Conservation (phyloP, 148 eudicot genomes). For the Camellia sinensis region DNA sequence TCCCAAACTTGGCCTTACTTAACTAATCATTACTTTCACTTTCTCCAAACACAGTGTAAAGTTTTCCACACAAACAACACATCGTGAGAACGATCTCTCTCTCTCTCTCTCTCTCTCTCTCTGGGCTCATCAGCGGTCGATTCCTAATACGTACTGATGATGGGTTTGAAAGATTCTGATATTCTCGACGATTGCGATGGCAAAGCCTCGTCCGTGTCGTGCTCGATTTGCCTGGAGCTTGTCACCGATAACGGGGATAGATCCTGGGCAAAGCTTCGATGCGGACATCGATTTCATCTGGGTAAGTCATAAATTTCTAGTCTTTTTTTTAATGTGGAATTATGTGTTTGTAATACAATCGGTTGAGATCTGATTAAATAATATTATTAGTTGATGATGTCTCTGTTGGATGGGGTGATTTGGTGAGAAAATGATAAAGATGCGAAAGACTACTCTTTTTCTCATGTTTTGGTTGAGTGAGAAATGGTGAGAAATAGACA, state of each 20-base stretch:
- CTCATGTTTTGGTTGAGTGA: too few species aligned
- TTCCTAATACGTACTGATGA: background rate
- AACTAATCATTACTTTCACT: too few species aligned
- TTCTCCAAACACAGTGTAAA: too few species aligned
- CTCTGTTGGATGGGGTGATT: too few species aligned
- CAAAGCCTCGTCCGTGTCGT: constrained; percentile 42
- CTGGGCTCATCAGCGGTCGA: background rate
- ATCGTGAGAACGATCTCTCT: background rate
- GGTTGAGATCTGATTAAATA: constrained; percentile 4
- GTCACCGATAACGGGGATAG: constrained; percentile 68
- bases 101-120: background rate
- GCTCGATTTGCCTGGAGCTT: constrained; percentile 80
- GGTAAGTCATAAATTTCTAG: constrained; percentile 38
- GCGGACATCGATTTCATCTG: constrained; percentile 88
- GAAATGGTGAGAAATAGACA: too few species aligned
- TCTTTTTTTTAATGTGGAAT: background rate
- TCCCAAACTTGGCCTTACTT: too few species aligned
- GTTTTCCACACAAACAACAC: too few species aligned
- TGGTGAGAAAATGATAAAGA: too few species aligned
- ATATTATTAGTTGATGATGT: background rate
- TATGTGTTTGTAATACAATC: background rate
- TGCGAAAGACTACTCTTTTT: too few species aligned
- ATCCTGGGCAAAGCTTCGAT: constrained; percentile 88
- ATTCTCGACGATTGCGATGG: constrained; percentile 30
- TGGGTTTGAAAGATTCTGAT: constrained; percentile 63